A percentile compares a stretch with the other conserved stretches of the same genome.
These are phyloP conservation scores for Ogataea haglerorum DNA, from an alignment of 805 yeast species.

Conservation along the genomic window DNA sequence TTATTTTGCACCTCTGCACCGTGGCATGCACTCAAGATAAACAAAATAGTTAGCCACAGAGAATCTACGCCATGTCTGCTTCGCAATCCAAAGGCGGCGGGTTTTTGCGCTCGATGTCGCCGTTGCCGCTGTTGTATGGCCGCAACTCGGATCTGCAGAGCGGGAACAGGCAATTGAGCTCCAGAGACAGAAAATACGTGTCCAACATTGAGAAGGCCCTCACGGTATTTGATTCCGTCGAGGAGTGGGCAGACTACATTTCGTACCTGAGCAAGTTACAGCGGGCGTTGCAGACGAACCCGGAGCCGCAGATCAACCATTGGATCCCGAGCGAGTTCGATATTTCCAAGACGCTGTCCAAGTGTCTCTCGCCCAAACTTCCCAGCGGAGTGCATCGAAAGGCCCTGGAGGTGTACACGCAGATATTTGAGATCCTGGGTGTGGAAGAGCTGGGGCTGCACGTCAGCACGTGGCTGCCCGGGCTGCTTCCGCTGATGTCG, in stretches of 20 bases:
- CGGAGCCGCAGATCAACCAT: constrained; percentile 38
- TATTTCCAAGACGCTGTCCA: constrained; percentile 68
- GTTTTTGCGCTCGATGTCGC: constrained; percentile 28
- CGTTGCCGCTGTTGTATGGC: constrained; percentile 26
- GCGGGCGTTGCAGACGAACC: constrained; percentile 59
- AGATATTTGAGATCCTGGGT: constrained; percentile 64
- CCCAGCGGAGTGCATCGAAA: constrained; percentile 97
- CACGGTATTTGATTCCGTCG: constrained; percentile 70
- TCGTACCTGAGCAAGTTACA: constrained; percentile 78
- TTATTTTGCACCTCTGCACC: constrained; percentile 7
- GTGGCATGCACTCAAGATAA: constrained; percentile 1
- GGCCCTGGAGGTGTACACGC: constrained; percentile 71
- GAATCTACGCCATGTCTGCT: constrained; percentile 9
- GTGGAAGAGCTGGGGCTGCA: constrained; percentile 49
- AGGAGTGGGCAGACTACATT: constrained; percentile 98
- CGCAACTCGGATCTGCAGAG: constrained; percentile 14
- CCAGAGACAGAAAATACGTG: constrained; percentile 67
- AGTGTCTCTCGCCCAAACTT: constrained; percentile 72
- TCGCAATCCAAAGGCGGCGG: constrained; percentile 19
- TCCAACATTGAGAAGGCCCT: constrained; percentile 72
- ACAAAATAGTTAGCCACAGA: not conserved
- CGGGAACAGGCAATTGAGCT: constrained; percentile 35
- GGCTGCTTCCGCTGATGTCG: constrained; percentile 82
- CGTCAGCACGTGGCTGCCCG: constrained; percentile 84
- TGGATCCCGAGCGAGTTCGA: constrained; percentile 67